Evolutionary conservation across 306 rosid genomes (phyloP), one percentile per base, ranked within the genome.

Genomic region (Luffa acutangula): DNA sequence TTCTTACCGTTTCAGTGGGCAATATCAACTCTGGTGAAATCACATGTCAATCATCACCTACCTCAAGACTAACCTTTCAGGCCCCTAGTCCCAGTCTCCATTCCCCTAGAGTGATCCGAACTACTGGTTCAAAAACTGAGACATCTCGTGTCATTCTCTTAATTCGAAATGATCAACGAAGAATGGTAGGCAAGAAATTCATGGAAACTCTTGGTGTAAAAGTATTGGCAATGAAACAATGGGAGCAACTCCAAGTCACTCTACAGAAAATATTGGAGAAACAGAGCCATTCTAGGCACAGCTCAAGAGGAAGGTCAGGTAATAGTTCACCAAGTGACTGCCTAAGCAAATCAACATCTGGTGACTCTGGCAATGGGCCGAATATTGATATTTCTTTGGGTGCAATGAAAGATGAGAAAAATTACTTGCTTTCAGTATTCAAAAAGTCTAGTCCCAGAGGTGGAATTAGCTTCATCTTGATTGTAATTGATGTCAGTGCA

Each of bases 131-230:
- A n/a, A 84, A 64, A 84, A 51, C 84, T 0, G 89, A 84, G 41
- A 42, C 86, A 48, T 94, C 98, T 7, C 70, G 45, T 58, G 87
- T 85, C 41, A 75, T 88, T 11, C 76, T 85, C 31, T 54, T 83
- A 13, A 83, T 88, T 46, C 70, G 63, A 49, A 78, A 82, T 41
- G 74, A 75, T 3, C 83, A 83, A 53, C 63, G 89, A 4, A 51
- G 78, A 34, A 80, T 25, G 25, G 33, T 82, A 37, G 31, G 58
- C 13, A 45, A 67, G 18, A 83, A 82, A 49, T 88, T 85, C 82
- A 74, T 88, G 87, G 84, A 85, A 62, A 83, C 63, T 18, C 80
- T 81, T 9, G 87, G 84, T 2, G 78, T 85, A 13, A 85, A 75
- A 78, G 89, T 82, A 20, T 12, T 48, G 15, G 58, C 62, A 18